Base-by-base conservation (phyloP, 1,139 yeast species). In the Debaryomyces fabryi region DNA sequence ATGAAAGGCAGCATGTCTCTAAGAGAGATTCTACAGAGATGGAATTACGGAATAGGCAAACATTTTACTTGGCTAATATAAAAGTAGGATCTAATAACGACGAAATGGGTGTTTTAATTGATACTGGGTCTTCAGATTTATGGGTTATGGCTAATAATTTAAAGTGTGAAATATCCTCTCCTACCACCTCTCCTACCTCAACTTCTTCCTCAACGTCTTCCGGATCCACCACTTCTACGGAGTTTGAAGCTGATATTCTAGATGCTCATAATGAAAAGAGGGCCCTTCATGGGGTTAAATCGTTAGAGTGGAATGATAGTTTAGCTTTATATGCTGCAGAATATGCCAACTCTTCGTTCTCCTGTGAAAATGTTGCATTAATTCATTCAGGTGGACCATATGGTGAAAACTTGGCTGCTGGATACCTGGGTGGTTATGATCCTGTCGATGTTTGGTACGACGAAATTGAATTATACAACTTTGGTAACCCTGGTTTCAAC, bases 381-480 rank as follows among this genome's bases (percentile, higher is more conserved):
- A 59, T 72, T 42, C 88, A 78, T 64, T 71, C 82, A 43, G 64
- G 72, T 36, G 82, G 82, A 15, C 72, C 74, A 16, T 80, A 78
- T 59, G 87, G 87, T 63, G 87, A 82, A n/a, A n/a, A n/a, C n/a
- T n/a, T n/a, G n/a, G n/a, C n/a, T n/a, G n/a, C n/a, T n/a, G n/a
- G n/a, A n/a, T 74, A 74, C 56, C 52, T 63, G 30, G 76, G 80
- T 12, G 74, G 79, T 8, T 72, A 64, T 29, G 55, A 76, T 30
- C 82, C 83, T 3, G 85, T 83, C 38, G 82, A 81, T 52, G 81
- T 85, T 33, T 85, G 90, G 90, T 84, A 85, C 65, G 66, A 72
- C 53, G 90, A 85, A 68, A 82, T 82, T 56, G 50, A 58, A 10
- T 52, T 64, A 49, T 85, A 83, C 67, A 66, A 78, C 65, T 82